These are phyloP conservation scores for Paramecium tetraurelia DNA, from an alignment of 73 alveolate species.

Conservation along the genomic window DNA sequence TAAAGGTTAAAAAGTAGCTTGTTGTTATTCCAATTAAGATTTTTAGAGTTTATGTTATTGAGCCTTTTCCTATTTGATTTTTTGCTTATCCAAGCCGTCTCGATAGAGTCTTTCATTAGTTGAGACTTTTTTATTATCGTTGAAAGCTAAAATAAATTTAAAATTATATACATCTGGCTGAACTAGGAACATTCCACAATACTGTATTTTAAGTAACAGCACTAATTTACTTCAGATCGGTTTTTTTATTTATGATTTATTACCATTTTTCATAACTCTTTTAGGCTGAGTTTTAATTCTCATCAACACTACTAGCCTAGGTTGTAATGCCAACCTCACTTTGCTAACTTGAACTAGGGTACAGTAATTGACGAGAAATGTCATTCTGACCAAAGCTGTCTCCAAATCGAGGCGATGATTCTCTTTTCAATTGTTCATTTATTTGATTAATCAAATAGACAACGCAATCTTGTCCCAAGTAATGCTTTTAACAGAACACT, in stretches of 20 bases:
- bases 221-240: background rate
- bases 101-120: background rate
- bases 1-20: background rate
- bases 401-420: constrained; percentile 2
- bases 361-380: background rate
- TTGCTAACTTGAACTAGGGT: background rate
- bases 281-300: background rate
- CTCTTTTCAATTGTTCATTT: background rate
- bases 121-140: constrained; percentile 5
- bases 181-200: background rate
- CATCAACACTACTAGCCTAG: constrained; percentile 25
- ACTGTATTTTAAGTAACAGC: background rate
- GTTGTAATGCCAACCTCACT: constrained; percentile 2
- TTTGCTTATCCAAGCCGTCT: background rate
- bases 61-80: background rate
- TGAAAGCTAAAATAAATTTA: background rate
- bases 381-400: background rate
- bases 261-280: constrained; percentile 17
- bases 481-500: background rate
- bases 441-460: background rate
- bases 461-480: background rate
- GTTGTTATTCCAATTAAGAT: background rate
- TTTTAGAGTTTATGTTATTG: background rate
- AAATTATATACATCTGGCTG: background rate
- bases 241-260: background rate